Percentiles rank a stretch among this genome's conserved stretches.
Evolutionary conservation across 306 rosid species (phyloP).

Genomic region (Vigna hirtella): DNA sequence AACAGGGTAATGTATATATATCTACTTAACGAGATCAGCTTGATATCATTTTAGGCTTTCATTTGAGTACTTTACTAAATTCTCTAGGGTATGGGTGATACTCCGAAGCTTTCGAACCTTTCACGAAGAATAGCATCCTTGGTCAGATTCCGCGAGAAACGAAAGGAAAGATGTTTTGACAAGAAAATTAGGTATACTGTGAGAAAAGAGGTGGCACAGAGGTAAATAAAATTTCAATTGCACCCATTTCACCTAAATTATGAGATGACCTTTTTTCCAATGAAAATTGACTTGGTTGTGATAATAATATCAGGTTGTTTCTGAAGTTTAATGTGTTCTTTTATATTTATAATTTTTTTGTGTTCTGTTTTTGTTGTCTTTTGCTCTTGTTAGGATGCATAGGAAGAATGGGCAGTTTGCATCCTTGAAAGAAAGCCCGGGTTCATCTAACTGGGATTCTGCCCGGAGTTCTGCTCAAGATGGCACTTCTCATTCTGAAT

Average conservation of each 20-base stretch:
- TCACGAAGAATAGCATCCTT: constrained; percentile 95
- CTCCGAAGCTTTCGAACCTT: constrained; percentile 75
- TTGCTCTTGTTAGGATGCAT: constrained; percentile 78
- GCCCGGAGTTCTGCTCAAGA: constrained; percentile 62
- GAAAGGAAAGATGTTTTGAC: constrained; percentile 97
- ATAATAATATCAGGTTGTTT: constrained; percentile 17
- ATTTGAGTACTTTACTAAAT: constrained; percentile 44
- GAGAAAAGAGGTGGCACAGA: constrained; percentile 97
- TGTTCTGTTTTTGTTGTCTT: constrained; percentile 22
- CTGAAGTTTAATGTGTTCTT: constrained; percentile 25
- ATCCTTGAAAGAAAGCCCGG: constrained; percentile 72
- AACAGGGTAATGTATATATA: constrained; percentile 65
- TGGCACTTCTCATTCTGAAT: constrained; percentile 68
- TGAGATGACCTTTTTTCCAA: not conserved
- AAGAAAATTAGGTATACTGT: constrained; percentile 95
- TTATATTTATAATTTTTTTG: constrained; percentile 9
- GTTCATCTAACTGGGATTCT: constrained; percentile 71
- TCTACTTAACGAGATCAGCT: constrained; percentile 41
- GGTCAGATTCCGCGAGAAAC: constrained; percentile 94
- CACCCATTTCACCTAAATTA: not conserved
- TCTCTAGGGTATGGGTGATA: constrained; percentile 67
- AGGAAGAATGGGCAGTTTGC: constrained; percentile 92
- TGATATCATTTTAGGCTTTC: constrained; percentile 47
- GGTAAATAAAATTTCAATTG: constrained; percentile 58
- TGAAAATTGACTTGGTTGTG: constrained; percentile 14